Percentiles rank a stretch among this genome's conserved stretches.
These are phyloP conservation scores for Danielia reshetovae DNA, from an alignment of 805 yeast species.

Conservation along the genomic window DNA sequence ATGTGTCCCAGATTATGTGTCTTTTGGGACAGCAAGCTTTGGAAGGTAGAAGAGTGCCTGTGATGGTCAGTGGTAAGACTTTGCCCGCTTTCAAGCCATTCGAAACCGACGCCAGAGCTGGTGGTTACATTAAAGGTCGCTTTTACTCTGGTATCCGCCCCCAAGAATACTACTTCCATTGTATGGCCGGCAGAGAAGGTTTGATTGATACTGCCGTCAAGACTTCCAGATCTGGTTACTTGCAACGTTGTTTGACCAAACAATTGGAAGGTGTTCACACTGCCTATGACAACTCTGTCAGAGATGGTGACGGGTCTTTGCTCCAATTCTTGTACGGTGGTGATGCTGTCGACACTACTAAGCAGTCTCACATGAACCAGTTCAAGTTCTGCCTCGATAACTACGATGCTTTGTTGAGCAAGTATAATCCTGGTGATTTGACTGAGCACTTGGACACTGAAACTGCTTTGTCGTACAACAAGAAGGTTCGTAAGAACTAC, in stretches of 20 bases:
- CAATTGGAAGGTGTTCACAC: conserved; percentile 97
- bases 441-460: conserved; percentile 77
- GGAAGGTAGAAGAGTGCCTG: conserved; percentile 99
- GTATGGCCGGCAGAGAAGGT: conserved; percentile 99
- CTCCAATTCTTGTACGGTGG: conserved; percentile 97
- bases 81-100: conserved; percentile 94
- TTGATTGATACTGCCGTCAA: conserved; percentile 98
- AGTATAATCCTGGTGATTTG: conserved; percentile 78
- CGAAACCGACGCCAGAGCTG: conserved; percentile 97
- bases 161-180: conserved; percentile 98
- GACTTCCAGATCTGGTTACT: conserved; percentile 96
- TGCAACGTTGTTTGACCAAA: conserved; percentile 97
- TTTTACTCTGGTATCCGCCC: conserved; percentile 98
- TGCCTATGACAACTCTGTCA: conserved; percentile 88
- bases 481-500: conserved; percentile 71
- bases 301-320: conserved; percentile 93
- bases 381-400: conserved; percentile 91
- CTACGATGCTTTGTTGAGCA: conserved; percentile 77
- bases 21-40: conserved; percentile 97
- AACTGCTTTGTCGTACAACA: conserved; percentile 72
- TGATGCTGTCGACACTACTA: conserved; percentile 90
- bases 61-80: conserved; percentile 97
- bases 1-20: conserved; percentile 99
- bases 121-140: conserved; percentile 96
- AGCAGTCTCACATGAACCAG: conserved; percentile 90